Base-by-base conservation (phyloP, 2,329 filamentous ascomycete genomes). In the Cladosporium phlei region DNA sequence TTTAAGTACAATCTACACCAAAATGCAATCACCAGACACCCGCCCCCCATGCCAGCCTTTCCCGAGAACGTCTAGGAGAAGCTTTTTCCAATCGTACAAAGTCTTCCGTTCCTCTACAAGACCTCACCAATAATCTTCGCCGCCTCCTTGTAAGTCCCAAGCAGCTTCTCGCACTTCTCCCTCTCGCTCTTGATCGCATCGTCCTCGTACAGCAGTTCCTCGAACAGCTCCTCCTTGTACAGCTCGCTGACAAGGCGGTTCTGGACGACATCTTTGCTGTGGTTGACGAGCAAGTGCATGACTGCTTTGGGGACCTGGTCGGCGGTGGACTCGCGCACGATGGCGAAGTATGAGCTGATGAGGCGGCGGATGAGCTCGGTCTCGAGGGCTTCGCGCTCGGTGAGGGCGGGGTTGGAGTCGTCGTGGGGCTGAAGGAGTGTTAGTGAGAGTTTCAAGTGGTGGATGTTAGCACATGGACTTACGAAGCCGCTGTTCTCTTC, bases 311-410 rank as follows among this genome's bases (percentile, higher is more conserved):
- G 93, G 9, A 98, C 93, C 70, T 97, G 91, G 65, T 98, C 93
- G 34, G 91, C 91, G 59, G 96, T 95, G n/a, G 88, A 91, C 70
- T 98, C 93, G 53, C 93, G 87, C 37, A 98, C 93, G 61, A 98
- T 98, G 67, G 95, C 95, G 76, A 98, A 98, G 75, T 98, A 98
- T 1, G 90, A 96, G 24, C 88, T 95, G 66, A 98, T 98, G 47
- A 98, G 80, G 37, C 90, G 87, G 37, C 91, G 86, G 65, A 98
- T 98, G 30, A 98, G 82, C 69, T 98, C 93, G 8, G 93, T 97
- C 71, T 98, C 93, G 74, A 98, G 86, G 34, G 89, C 86, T 71
- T 98, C 93, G 43, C 93, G 87, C 57, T 98, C 93, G 1, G 90
- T 96, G 60, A 98, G 79, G 47, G 88, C 88, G 25, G 89, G 89